These are phyloP conservation scores for Garcia nutans DNA, from an alignment of 345 rosid genomes.

Conservation along the genomic window DNA sequence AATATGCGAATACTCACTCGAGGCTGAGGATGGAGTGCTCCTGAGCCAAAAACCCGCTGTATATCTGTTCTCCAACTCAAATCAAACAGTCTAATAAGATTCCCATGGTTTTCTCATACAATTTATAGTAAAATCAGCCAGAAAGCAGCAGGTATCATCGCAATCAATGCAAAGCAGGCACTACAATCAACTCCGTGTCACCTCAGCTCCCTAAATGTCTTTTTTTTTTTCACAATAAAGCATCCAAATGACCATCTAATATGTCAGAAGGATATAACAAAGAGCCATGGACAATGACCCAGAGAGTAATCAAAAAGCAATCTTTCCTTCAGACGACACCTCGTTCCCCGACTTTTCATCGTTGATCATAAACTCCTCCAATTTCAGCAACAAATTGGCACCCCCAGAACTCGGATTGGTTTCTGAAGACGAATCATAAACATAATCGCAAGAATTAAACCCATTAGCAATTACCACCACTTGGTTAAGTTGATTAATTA, in stretches of 20 bases:
- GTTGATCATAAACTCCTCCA: conserved; percentile 60
- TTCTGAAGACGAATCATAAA: conserved; percentile 65
- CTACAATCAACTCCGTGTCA: not conserved
- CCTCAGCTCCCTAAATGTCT: not conserved
- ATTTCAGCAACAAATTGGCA: conserved; percentile 47
- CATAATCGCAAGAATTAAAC: conserved; percentile 63
- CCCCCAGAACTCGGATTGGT: conserved; percentile 39
- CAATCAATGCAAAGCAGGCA: not conserved
- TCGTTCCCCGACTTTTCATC: conserved; percentile 63
- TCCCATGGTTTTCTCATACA: not conserved
- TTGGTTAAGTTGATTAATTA: conserved; percentile 78
- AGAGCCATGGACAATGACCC: conserved; percentile 96
- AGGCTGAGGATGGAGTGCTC: conserved; percentile 78
- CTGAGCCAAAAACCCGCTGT: conserved; percentile 80
- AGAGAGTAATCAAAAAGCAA: conserved; percentile 66
- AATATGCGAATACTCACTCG: conserved; percentile 56
- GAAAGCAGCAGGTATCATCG: not conserved
- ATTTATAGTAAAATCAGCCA: not conserved
- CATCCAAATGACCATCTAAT: not conserved
- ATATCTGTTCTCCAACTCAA: conserved; percentile 56
- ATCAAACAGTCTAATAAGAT: conserved; percentile 35
- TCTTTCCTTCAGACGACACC: conserved; percentile 37
- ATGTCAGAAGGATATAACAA: conserved; percentile 75
- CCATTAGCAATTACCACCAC: conserved; percentile 90
- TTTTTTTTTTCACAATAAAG: not conserved